Base-by-base conservation (phyloP, 2,329 filamentous ascomycete genomes). In the Aureobasidium sp. region DNA sequence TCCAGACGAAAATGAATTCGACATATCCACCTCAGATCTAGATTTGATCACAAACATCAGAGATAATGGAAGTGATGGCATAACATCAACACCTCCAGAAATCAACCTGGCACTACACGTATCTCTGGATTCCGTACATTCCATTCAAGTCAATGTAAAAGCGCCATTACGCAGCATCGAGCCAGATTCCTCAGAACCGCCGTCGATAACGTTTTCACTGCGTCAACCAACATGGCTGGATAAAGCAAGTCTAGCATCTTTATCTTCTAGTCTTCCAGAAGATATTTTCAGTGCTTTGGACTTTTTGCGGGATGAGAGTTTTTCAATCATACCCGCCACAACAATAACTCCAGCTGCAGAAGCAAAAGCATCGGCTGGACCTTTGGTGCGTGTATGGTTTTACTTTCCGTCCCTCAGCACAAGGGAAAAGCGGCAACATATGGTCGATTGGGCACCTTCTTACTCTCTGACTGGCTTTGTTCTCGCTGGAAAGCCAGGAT, bases 401-500 rank as follows among this genome's bases (percentile, higher is more conserved):
- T 86, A 86, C 70, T 85, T 86, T 64, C 83, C 83, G 0, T 85
- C 82, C 1, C 80, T 86, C 60, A 82, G 79, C 44, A 86, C 83
- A 0, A 79, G 84, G 3, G 77, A 78, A 50, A 86, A 86, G 67
- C 76, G 84, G 51, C 78, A 82, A 65, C 83, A 86, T 65, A 72
- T 86, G 46, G 78, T 86, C 48, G 78, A 76, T 61, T 72, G 82
- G 62, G 82, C 82, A 0, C 79, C 82, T 0, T 66, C 68, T 0
- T 84, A 84, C 68, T 71, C 68, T 2, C 75, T 86, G 0, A 85
- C 83, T 0, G 84, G 84, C 0, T 86, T 86, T 66, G 77, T 86
- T 3, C 74, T 84, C 17, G 83, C 84, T 0, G 84, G 84, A 0
- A 86, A 86, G 64, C 84, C 84, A 0, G 84, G 84, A 1, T 72